Base-by-base conservation (phyloP, 768 basidiomycete species). In the Rickenella mellea region DNA sequence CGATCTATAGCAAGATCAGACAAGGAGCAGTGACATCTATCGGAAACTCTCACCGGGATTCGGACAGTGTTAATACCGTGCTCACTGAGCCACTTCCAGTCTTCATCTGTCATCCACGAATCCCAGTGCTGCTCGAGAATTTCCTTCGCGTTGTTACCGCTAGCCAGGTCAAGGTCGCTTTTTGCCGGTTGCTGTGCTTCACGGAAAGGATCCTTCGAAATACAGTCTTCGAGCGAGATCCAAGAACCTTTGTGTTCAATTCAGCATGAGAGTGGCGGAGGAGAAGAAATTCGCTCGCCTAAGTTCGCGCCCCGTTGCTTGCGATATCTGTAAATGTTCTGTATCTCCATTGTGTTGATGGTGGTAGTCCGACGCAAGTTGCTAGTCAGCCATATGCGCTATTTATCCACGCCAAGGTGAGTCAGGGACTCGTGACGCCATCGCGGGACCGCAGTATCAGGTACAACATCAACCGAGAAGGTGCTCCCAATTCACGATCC, bases 251-350 rank as follows among this genome's bases (percentile, higher is more conserved):
- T 22, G 29, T 24, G 25, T 19, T 46, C 15, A 19, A 40, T 22
- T 43, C 26, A 39, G 35, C 21, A 5, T 45, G 8, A 37, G 10
- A 21, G 11, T n/a, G 38, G 17, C n/a, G 21, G 5, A n/a, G 27
- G 20, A 24, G 27, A 9, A 32, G 21, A 35, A 31, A 30, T 27
- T 24, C 46, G 25, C 70, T 56, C 55, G 80, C 86, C 86, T 8
- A 90, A 72, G 57, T 90, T 90, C 5, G 88, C 78, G n/a, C 86
- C 86, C 41, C 78, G 70, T 51, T 85, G 84, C 52, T 78, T 81
- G 48, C 86, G 70, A 61, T 76, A 82, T 27, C 74, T 68, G 51
- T 75, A 70, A 35, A 74, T 46, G 30, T 64, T 61, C 21, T 26
- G 25, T 19, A n/a, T n/a, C n/a, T n/a, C n/a, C n/a, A n/a, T n/a